Conservation (phyloP, 2,329 filamentous ascomycete species). For the Nectriaceae sp. region DNA sequence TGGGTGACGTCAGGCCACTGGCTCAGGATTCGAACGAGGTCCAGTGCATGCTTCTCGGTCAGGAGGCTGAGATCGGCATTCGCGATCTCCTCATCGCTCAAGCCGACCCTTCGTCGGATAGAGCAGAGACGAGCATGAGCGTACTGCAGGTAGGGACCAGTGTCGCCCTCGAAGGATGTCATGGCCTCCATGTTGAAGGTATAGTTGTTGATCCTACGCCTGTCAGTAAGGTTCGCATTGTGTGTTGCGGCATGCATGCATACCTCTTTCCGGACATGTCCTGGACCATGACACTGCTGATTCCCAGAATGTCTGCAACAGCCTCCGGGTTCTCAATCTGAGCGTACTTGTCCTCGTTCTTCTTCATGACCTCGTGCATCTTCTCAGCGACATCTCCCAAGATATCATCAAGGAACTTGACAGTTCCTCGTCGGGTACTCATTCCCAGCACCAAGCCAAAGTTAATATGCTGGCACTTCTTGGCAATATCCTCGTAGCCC, state of each 20-base stretch:
- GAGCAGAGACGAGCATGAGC: slow-evolving; percentile 73
- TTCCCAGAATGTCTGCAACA: slow-evolving; percentile 86
- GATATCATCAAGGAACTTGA: slow-evolving; percentile 62
- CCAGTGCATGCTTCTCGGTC: slow-evolving; percentile 69
- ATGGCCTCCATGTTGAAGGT: slow-evolving; percentile 79
- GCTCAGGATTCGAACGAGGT: slow-evolving; percentile 74
- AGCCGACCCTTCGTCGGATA: slow-evolving; percentile 58
- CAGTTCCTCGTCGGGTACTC: slow-evolving; percentile 72
- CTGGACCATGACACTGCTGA: slow-evolving; percentile 95
- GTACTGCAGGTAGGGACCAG: slow-evolving; percentile 83
- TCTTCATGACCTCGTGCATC: slow-evolving; percentile 97
- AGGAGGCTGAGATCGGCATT: slow-evolving; percentile 68
- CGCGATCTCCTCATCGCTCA: slow-evolving; percentile 59
- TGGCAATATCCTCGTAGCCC: slow-evolving; percentile 66
- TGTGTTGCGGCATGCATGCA: slow-evolving; percentile 20
- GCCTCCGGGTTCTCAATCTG: slow-evolving; percentile 83
- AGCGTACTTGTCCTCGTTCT: slow-evolving; percentile 86
- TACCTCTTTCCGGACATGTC: slow-evolving; percentile 95
- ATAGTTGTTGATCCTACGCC: slow-evolving; percentile 61
- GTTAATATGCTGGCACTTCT: slow-evolving; percentile 72
- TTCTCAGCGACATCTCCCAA: slow-evolving; percentile 76
- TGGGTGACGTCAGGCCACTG: slow-evolving; percentile 85
- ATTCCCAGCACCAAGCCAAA: slow-evolving; percentile 73
- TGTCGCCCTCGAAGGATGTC: slow-evolving; percentile 84
- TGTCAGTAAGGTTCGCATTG: slow-evolving; percentile 1